Base-by-base conservation (phyloP, 768 basidiomycete genomes). In the Phanerochaete sordida region DNA sequence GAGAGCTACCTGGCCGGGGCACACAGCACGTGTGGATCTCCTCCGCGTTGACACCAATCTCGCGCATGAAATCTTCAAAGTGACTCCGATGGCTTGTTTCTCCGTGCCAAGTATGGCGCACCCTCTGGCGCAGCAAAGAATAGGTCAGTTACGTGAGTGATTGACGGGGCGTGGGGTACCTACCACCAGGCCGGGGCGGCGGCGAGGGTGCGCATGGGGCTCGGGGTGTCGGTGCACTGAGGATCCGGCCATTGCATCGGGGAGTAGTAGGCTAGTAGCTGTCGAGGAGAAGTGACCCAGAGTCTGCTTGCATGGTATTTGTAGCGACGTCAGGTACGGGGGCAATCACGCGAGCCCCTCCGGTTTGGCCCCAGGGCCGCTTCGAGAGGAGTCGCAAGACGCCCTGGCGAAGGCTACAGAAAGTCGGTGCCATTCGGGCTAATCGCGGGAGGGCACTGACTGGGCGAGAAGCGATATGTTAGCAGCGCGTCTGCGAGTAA, bases 11-110 rank as follows among this genome's bases (percentile, higher is more conserved):
- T 51, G 55, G 62, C 23, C 62, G 45, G 16, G 62, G 62, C n/a
- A 63, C 31, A 30, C 62, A 63, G 37, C 62, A 63, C 31, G 60
- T 27, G 39, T 63, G 62, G 8, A 28, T 28, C n/a, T 23, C 27
- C 30, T 47, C 21, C 2, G 58, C 52, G 39, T 63, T 59, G 27
- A 55, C 62, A 44, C 62, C 62, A 19, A 63, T 63, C 37, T 63
- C 62, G 12, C 53, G 58, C 62, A 63, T 59, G 49, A 63, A 63
- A 49, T 63, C 62, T 28, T 63, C 58, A 39, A 63, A 63, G 33
- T 63, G 62, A 30, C 53, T 63, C 19, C 27, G 53, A 23, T 39
- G 33, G 13, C 26, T 30, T 5, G 43, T 47, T 44, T 56, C 48
- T 16, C 58, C 58, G 47, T 63, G 62, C 62, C 62, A 63, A 12